Base-by-base conservation (phyloP, 2,329 filamentous ascomycete species). In the Trichoderma koningiopsis region DNA sequence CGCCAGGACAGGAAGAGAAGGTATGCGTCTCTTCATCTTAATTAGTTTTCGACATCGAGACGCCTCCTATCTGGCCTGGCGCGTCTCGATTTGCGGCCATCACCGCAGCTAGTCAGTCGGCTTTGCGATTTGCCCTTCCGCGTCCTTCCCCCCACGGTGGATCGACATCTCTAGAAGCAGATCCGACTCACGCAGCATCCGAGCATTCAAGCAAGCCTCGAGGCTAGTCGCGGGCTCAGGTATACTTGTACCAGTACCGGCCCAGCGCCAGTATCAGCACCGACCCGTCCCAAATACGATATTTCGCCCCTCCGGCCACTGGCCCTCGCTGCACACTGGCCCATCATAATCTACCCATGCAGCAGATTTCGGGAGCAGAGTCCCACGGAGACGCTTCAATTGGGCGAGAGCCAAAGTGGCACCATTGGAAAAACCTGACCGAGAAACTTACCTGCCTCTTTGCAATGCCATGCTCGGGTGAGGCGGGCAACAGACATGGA, bases 281-380 rank as follows among this genome's bases (percentile, higher is more conserved):
- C 47, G 22, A 66, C 56, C 65, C 22, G 57, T 56, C 60, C 59
- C 22, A 59, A 59, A 69, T 64, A 69, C 67, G 67, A 69, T 43
- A 40, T 49, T 43, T 52, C 43, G 52, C 47, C 56, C 47, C 27
- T 61, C 52, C 27, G 57, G 43, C 55, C 55, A 58, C 55, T 58
- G 5, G 13, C 31, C 55, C 31, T 58, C 49, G 57, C 68, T 55
- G 68, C 68, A 70, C 61, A 70, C 61, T 62, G 47, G 24, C 63
- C 63, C 68, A 70, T 70, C 68, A 60, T 55, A 35, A 40, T 55
- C 65, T 33, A 56, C 56, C 62, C 62, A 70, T 70, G 68, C 68
- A 49, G 37, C 57, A 65, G 60, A 61, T 52, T 66, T 16, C 47
- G 37, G 24, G 19, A 29, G 40, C 43, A 70, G 60, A 52, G 61